Evolutionary conservation across 441 rosid genomes (phyloP).

Genomic region (Bocquillonia castaneifolia): DNA sequence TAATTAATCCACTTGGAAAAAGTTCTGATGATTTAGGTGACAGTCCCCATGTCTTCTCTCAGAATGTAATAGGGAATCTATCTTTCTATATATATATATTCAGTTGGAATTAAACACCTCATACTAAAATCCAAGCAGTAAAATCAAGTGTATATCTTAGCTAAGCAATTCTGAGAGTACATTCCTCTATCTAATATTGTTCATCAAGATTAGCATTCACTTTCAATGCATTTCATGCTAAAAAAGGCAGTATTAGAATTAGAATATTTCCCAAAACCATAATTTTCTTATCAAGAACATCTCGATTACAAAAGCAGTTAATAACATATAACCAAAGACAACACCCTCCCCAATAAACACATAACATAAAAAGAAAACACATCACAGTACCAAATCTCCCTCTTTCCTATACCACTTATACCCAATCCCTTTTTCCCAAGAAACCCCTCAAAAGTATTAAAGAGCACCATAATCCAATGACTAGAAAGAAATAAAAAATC

Average conservation of each 20-base stretch:
- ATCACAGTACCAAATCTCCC: constrained; percentile 37
- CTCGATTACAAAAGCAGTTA: constrained; percentile 16
- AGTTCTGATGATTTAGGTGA: background rate
- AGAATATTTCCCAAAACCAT: constrained; percentile 6
- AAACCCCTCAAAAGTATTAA: constrained; percentile 15
- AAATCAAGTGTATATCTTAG: background rate
- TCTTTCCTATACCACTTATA: constrained; percentile 40
- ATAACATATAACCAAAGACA: constrained; percentile 12
- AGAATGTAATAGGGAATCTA: constrained; percentile 12
- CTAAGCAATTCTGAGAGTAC: background rate
- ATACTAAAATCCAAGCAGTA: constrained; percentile 22
- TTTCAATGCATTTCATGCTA: background rate
- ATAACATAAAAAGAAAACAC: constrained; percentile 3
- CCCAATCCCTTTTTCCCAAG: constrained; percentile 20
- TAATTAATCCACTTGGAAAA: background rate
- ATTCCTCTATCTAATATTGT: background rate
- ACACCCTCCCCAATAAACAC: constrained; percentile 15
- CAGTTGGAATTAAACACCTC: constrained; percentile 2
- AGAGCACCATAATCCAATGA: background rate
- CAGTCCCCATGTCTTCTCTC: background rate
- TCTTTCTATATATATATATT: background rate
- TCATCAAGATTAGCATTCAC: background rate
- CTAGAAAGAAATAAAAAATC: constrained; percentile 6
- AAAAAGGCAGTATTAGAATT: background rate
- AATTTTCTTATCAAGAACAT: constrained; percentile 14